Conservation (phyloP, 805 yeast species). For the Lachancea dasiensis region DNA sequence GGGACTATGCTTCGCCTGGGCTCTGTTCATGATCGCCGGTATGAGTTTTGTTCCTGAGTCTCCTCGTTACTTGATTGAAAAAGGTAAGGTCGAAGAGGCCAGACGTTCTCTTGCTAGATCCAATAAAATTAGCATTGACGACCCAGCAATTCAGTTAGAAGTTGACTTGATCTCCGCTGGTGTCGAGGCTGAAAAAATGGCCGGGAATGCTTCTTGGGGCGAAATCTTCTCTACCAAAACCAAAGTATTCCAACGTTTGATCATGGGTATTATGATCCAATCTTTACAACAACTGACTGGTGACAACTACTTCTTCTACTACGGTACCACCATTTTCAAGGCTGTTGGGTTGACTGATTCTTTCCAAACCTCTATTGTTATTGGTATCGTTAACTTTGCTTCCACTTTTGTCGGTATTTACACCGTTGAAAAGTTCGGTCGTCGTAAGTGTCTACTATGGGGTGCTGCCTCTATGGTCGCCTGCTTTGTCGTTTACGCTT, state of each 20-base stretch:
- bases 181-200: slow-evolving; percentile 50
- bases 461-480: slow-evolving; percentile 46
- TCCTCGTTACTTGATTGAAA: slow-evolving; percentile 59
- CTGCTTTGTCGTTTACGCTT: slow-evolving; percentile 46
- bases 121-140: slow-evolving; percentile 49
- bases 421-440: slow-evolving; percentile 50
- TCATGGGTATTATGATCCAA: slow-evolving; percentile 50
- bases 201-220: slow-evolving; percentile 61
- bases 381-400: slow-evolving; percentile 55
- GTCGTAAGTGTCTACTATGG: slow-evolving; percentile 42
- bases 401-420: slow-evolving; percentile 48
- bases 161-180: slow-evolving; percentile 53
- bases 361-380: slow-evolving; percentile 50
- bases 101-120: slow-evolving; percentile 51
- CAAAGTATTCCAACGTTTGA: slow-evolving; percentile 42
- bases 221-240: slow-evolving; percentile 64
- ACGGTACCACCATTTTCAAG: slow-evolving; percentile 56
- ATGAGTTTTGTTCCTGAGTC: slow-evolving; percentile 62
- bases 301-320: slow-evolving; percentile 61
- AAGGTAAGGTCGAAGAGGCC: slow-evolving; percentile 54
- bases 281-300: slow-evolving; percentile 64
- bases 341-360: slow-evolving; percentile 56
- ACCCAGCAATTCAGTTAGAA: slow-evolving; percentile 52
- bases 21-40: slow-evolving; percentile 33
- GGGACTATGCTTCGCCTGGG: slow-evolving; percentile 49